Percentiles rank a stretch among this genome's conserved stretches.
Conservation (phyloP, 2,329 filamentous ascomycete genomes). For the Fusarium sp. region DNA sequence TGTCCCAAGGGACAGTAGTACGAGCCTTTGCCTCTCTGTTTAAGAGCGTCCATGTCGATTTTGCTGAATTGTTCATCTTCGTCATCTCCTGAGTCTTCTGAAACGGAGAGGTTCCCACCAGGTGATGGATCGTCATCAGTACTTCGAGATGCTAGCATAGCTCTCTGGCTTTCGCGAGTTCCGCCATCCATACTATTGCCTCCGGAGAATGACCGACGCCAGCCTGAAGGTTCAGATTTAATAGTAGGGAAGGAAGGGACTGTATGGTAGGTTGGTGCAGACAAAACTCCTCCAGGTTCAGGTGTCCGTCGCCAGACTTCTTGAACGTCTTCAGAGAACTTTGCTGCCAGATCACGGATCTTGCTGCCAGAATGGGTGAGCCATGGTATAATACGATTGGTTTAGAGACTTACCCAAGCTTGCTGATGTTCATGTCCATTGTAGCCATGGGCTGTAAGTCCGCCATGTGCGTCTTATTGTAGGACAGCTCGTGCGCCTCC, state of each 20-base stretch:
- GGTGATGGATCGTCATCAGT: constrained; percentile 22
- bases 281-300: constrained; percentile 16
- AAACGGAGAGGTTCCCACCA: constrained; percentile 38
- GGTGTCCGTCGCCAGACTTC: constrained; percentile 43
- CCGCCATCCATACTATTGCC: constrained; percentile 35
- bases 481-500: constrained; percentile 44
- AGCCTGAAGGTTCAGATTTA: constrained; percentile 33
- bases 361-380: constrained; percentile 41
- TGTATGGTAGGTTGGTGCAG: constrained; percentile 29
- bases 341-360: constrained; percentile 47
- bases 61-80: constrained; percentile 49
- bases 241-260: constrained; percentile 38
- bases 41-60: constrained; percentile 52
- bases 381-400: background rate
- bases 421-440: constrained; percentile 47
- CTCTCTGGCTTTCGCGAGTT: constrained; percentile 35
- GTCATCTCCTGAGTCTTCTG: constrained; percentile 45
- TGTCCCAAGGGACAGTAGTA: constrained; percentile 50
- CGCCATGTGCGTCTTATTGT: constrained; percentile 37
- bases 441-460: constrained; percentile 43
- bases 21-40: constrained; percentile 51
- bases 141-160: constrained; percentile 36
- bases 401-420: constrained; percentile 45
- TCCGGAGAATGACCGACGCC: constrained; percentile 23
- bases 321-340: constrained; percentile 49